Percentiles rank a stretch among this genome's conserved stretches.
phyloP scores from a whole-genome alignment of 2,329 filamentous ascomycete species.

The Sporothrix schenckii region DNA sequence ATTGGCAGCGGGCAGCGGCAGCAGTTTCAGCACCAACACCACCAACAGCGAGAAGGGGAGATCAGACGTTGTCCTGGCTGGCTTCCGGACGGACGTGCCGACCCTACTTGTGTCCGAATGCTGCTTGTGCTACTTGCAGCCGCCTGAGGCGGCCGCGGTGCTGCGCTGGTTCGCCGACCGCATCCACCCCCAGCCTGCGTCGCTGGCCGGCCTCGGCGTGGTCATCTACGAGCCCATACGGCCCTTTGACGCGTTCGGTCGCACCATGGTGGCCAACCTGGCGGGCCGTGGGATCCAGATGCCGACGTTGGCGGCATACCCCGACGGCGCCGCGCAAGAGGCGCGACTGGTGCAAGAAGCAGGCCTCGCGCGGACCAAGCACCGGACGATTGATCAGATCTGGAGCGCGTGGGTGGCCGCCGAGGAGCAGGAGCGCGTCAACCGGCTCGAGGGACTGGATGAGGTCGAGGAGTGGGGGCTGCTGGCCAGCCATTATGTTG shows the following conservation, averaged over 20 bases:
- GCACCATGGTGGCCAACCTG: slow-evolving; percentile 90
- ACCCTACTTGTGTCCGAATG: slow-evolving; percentile 93
- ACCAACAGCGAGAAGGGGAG: neutral
- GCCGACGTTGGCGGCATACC: slow-evolving; percentile 77
- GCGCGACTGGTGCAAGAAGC: slow-evolving; percentile 61
- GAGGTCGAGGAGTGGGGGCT: slow-evolving; percentile 94
- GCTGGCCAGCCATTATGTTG: slow-evolving; percentile 83
- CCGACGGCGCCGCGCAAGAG: slow-evolving; percentile 68
- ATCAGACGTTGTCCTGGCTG: slow-evolving; percentile 41
- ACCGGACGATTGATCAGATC: slow-evolving; percentile 58
- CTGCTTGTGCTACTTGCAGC: slow-evolving; percentile 85
- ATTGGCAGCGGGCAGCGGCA: slow-evolving; percentile 45
- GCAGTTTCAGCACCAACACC: neutral
- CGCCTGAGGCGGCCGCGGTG: slow-evolving; percentile 64
- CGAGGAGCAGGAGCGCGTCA: slow-evolving; percentile 77
- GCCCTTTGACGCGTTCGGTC: slow-evolving; percentile 82
- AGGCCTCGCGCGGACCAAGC: slow-evolving; percentile 60
- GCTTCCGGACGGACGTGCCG: slow-evolving; percentile 62
- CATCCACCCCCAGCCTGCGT: slow-evolving; percentile 41
- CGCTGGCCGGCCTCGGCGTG: slow-evolving; percentile 48
- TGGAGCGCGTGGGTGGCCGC: slow-evolving; percentile 74
- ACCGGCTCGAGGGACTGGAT: slow-evolving; percentile 82
- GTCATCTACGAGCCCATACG: slow-evolving; percentile 88
- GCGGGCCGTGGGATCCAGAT: slow-evolving; percentile 79
- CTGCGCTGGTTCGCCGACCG: slow-evolving; percentile 64